Conservation (phyloP, 768 basidiomycete species). For the Cantharellus anzutake region DNA sequence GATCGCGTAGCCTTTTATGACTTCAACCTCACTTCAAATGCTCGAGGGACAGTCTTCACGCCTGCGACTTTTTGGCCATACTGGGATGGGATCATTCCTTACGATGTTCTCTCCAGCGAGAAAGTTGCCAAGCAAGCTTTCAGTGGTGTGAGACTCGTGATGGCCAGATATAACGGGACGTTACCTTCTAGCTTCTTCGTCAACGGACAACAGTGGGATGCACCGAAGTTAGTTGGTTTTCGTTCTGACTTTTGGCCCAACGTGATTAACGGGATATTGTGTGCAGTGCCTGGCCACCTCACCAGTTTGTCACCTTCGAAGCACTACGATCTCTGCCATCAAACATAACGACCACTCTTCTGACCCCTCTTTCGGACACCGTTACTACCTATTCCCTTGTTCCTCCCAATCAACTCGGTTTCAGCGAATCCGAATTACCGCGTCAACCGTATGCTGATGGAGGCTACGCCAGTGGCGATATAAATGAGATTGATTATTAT, state of each 20-base stretch:
- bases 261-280: constrained; percentile 6
- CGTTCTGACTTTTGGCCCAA: not conserved
- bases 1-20: constrained; percentile 80
- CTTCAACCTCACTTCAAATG: constrained; percentile 54
- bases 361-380: constrained; percentile 28
- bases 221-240: constrained; percentile 4
- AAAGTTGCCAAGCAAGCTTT: constrained; percentile 54
- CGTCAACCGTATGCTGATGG: constrained; percentile 34
- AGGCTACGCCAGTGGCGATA: constrained; percentile 25
- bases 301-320: constrained; percentile 61
- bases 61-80: constrained; percentile 65
- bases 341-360: constrained; percentile 42
- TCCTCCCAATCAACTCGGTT: constrained; percentile 57
- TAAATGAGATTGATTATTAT: constrained; percentile 25
- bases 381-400: constrained; percentile 49
- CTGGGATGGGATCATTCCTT: constrained; percentile 73
- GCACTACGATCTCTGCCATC: constrained; percentile 58
- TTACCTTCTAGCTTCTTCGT: constrained; percentile 61
- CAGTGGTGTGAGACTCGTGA: constrained; percentile 50
- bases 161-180: constrained; percentile 74
- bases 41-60: constrained; percentile 48
- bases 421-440: constrained; percentile 49
- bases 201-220: constrained; percentile 62
- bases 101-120: constrained; percentile 37
- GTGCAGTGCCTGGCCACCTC: constrained; percentile 66